Percentiles rank a stretch among this genome's conserved stretches.
These are phyloP conservation scores for Chaetomiaceae sp. DNA, from an alignment of 2,329 filamentous ascomycete species.

Conservation along the genomic window DNA sequence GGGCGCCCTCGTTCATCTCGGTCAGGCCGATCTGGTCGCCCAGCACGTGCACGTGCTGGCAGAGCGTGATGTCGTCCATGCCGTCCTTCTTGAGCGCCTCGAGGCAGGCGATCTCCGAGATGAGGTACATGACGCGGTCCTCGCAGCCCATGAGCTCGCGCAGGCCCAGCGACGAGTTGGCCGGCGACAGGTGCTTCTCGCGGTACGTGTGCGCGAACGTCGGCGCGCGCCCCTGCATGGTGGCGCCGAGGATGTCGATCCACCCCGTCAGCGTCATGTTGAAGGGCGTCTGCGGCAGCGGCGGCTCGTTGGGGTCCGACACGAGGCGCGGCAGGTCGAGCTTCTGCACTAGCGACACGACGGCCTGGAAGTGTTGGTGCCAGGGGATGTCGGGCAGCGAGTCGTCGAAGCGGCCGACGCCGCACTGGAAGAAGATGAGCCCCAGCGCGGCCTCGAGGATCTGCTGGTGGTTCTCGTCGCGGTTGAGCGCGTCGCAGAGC, in stretches of 20 bases:
- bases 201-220: constrained; percentile 93
- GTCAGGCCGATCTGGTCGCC: constrained; percentile 81
- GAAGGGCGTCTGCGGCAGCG: constrained; percentile 68
- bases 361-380: constrained; percentile 95
- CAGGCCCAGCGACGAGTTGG: constrained; percentile 63
- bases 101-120: constrained; percentile 94
- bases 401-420: constrained; percentile 81
- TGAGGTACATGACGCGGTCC: constrained; percentile 94
- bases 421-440: constrained; percentile 95
- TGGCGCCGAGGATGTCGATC: constrained; percentile 95
- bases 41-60: constrained; percentile 82
- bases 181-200: constrained; percentile 75
- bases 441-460: constrained; percentile 89
- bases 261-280: constrained; percentile 92
- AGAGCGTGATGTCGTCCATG: constrained; percentile 81
- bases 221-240: constrained; percentile 82
- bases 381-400: constrained; percentile 86
- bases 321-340: constrained; percentile 71
- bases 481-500: constrained; percentile 74
- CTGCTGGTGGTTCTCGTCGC: constrained; percentile 76
- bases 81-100: constrained; percentile 80
- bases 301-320: constrained; percentile 53
- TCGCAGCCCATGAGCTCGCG: constrained; percentile 96
- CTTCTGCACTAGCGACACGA: constrained; percentile 76
- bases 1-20: constrained; percentile 58